phyloP scores from a whole-genome alignment of 225 moss, liverwort and hornwort species.

The Marchantia polymorpha region DNA sequence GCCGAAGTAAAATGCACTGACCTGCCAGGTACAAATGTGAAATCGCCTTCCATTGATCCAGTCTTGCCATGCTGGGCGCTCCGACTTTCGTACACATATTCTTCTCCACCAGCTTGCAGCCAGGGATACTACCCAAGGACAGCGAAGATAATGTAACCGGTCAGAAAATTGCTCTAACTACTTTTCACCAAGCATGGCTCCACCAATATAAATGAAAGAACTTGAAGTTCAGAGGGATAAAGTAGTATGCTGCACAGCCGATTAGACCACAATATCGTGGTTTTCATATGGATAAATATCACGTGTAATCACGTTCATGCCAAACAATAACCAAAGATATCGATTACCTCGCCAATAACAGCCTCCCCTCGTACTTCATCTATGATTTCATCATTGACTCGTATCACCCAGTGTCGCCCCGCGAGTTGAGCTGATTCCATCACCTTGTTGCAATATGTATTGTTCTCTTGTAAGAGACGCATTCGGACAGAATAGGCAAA shows the following conservation, averaged over 20 bases:
- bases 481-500: slow-evolving; percentile 87
- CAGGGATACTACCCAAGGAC: slow-evolving; percentile 55
- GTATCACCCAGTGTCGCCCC: slow-evolving; percentile 75
- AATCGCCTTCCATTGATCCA: slow-evolving; percentile 81
- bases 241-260: too few species aligned
- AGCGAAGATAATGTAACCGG: background rate
- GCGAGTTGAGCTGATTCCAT: slow-evolving; percentile 66
- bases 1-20: slow-evolving; percentile 24
- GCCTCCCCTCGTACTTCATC: slow-evolving; percentile 62
- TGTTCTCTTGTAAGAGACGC: slow-evolving; percentile 52
- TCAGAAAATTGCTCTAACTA: background rate
- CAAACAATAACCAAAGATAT: background rate
- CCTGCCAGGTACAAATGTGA: slow-evolving; percentile 83
- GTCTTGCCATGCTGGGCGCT: slow-evolving; percentile 49
- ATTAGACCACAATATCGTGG: too few species aligned
- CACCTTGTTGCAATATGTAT: slow-evolving; percentile 33
- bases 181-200: background rate
- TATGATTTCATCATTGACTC: slow-evolving; percentile 44
- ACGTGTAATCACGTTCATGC: background rate
- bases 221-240: too few species aligned
- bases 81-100: slow-evolving; percentile 81
- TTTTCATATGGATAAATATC: too few species aligned
- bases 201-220: too few species aligned
- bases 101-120: slow-evolving; percentile 51
- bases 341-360: slow-evolving; percentile 70